Percentiles rank a stretch among this genome's conserved stretches.
Evolutionary conservation across 768 basidiomycete species (phyloP).

Genomic region (Myochromella boudieri): DNA sequence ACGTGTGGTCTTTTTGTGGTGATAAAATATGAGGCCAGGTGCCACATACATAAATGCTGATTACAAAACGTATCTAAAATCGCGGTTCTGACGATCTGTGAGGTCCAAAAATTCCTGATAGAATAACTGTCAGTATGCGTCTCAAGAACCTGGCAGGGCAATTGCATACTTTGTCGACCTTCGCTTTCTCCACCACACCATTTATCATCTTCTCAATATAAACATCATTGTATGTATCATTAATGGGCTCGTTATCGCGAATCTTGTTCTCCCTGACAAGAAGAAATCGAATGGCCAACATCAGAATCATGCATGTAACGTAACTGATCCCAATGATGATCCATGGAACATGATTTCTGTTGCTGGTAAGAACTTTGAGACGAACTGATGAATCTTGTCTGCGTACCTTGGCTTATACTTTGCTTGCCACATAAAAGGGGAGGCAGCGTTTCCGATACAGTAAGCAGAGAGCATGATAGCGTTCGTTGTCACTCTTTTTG

Average conservation of each 20-base stretch:
- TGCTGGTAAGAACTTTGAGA: background rate
- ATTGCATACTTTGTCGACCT: slow-evolving; percentile 69
- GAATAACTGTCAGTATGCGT: too few relatives aligned
- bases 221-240: slow-evolving; percentile 58
- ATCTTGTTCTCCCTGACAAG: slow-evolving; percentile 62
- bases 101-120: slow-evolving; percentile 68
- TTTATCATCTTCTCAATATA: slow-evolving; percentile 58
- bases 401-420: slow-evolving; percentile 64
- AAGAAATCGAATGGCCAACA: slow-evolving; percentile 50
- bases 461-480: slow-evolving; percentile 76
- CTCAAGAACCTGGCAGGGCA: too few relatives aligned
- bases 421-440: slow-evolving; percentile 79
- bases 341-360: slow-evolving; percentile 76
- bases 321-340: slow-evolving; percentile 71
- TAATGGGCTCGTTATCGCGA: slow-evolving; percentile 55
- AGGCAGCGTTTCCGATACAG: slow-evolving; percentile 60
- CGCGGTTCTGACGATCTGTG: slow-evolving; percentile 70
- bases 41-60: too few relatives aligned
- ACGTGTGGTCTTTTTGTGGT: too few relatives aligned
- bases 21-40: too few relatives aligned
- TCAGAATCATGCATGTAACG: slow-evolving; percentile 43
- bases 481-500: slow-evolving; percentile 68
- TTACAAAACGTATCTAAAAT: slow-evolving; percentile 71
- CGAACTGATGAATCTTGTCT: background rate
- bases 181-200: slow-evolving; percentile 52